Conservation (phyloP, 805 yeast species). For the Pichia occidentalis region DNA sequence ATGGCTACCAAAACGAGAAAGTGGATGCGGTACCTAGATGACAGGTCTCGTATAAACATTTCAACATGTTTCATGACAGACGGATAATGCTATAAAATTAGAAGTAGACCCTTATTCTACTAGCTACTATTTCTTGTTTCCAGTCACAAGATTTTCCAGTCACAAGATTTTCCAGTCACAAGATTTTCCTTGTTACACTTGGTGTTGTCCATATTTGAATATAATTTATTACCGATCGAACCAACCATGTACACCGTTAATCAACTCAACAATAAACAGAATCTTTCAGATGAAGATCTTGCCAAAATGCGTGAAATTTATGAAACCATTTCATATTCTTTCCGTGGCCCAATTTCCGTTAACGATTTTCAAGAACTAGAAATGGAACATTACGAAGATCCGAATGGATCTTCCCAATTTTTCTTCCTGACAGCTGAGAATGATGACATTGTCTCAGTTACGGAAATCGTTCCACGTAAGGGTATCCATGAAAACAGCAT, state of each 20-base stretch:
- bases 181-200: too few species aligned
- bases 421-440: conserved; percentile 1
- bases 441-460: neutral
- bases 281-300: neutral
- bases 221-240: too few species aligned
- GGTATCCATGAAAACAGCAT: neutral
- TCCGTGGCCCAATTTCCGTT: neutral
- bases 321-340: neutral
- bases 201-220: too few species aligned
- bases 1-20: too few species aligned
- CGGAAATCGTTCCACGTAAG: conserved; percentile 4
- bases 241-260: neutral
- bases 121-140: too few species aligned
- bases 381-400: neutral
- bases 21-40: too few species aligned
- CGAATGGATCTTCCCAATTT: neutral
- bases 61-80: too few species aligned
- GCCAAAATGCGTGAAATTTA: neutral
- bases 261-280: neutral
- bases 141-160: too few species aligned
- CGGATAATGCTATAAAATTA: too few species aligned
- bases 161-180: too few species aligned
- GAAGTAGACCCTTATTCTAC: too few species aligned
- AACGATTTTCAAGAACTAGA: neutral
- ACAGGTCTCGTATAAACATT: too few species aligned